Percentiles rank a stretch among this genome's conserved stretches.
Evolutionary conservation across 768 basidiomycete genomes (phyloP).

Genomic region (Amanita fuliginea): DNA sequence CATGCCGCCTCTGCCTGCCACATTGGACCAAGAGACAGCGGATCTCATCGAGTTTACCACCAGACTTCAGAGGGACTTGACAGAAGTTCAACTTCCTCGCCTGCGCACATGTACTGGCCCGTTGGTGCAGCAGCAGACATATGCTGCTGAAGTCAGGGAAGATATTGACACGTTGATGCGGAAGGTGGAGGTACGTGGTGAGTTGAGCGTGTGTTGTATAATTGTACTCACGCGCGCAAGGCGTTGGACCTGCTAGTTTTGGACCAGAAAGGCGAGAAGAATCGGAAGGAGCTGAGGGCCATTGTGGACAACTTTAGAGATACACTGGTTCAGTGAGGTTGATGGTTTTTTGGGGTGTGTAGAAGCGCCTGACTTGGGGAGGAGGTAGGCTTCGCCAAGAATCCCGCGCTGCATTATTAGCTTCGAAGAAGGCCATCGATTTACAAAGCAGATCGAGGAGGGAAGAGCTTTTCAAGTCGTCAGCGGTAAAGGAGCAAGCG

Average conservation of each 20-base stretch:
- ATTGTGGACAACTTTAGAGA: conserved; percentile 39
- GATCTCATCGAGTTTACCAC: conserved; percentile 39
- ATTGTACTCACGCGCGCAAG: conserved; percentile 24
- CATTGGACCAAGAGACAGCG: conserved; percentile 39
- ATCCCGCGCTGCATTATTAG: conserved; percentile 54
- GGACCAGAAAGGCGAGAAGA: conserved; percentile 54
- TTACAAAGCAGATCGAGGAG: conserved; percentile 43
- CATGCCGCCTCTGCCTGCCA: conserved; percentile 57
- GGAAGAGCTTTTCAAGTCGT: conserved; percentile 57
- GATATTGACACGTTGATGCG: conserved; percentile 54
- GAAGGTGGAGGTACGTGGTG: conserved; percentile 54
- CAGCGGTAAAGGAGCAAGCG: conserved; percentile 37
- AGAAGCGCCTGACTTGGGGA: not conserved
- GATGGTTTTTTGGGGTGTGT: not conserved
- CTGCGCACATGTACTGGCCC: conserved; percentile 62
- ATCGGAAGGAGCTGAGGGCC: conserved; percentile 32
- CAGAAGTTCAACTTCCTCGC: conserved; percentile 65
- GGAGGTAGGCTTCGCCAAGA: conserved; percentile 45
- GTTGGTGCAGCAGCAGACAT: conserved; percentile 55
- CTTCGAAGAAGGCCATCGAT: conserved; percentile 69
- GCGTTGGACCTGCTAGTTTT: conserved; percentile 59
- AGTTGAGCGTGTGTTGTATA: conserved; percentile 5
- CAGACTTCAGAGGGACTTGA: conserved; percentile 52
- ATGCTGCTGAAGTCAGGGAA: conserved; percentile 65
- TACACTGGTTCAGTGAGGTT: conserved; percentile 37